Evolutionary conservation across 495 filamentous ascomycete genomes (phyloP), one percentile per base, ranked within the genome.

Genomic region (Collariella sp.): DNA sequence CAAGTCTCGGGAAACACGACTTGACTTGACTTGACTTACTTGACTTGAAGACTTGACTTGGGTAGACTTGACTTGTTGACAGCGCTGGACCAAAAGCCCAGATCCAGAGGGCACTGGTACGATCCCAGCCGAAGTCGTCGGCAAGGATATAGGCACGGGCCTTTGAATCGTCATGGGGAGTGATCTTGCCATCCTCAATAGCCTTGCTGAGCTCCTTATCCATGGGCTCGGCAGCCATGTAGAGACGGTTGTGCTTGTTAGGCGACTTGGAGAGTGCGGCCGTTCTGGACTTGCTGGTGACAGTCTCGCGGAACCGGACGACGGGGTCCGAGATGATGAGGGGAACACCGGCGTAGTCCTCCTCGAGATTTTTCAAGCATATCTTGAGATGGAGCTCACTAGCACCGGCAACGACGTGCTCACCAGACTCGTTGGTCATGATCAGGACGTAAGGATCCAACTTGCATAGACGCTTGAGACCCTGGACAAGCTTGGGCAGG

Each of bases 171-270:
- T 99, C 93, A 80, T 93, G 89, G 57, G 94, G 91, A 65, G 72
- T 76, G 74, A 99, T 91, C 78, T 87, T 89, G 77, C 94, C 93
- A 43, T 71, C 62, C 79, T 99, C 93, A 62, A 99, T 99, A 66
- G 84, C 87, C 63, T 82, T 83, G 56, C 87, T 79, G 48, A 97
- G 85, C 57, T 96, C 93, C 79, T 99, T 94, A 9, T 79, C 83
- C 39, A 99, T 76, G 54, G 93, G 94, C 74, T 88, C 71, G 55
- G 93, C 93, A 67, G 79, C 83, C 70, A 99, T 80, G 80, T 97
- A 99, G 16, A 99, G 81, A 85, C 93, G 89, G 79, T 99, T 99
- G 86, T 99, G 93, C 88, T 99, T 99, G 83, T 99, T 99, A 74
- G 93, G 93, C 12, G 93, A 99, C 82, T 99, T 99, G 67, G 93